Evolutionary conservation across 306 rosid species (phyloP).

Genomic region (Leucaena leucocephala): DNA sequence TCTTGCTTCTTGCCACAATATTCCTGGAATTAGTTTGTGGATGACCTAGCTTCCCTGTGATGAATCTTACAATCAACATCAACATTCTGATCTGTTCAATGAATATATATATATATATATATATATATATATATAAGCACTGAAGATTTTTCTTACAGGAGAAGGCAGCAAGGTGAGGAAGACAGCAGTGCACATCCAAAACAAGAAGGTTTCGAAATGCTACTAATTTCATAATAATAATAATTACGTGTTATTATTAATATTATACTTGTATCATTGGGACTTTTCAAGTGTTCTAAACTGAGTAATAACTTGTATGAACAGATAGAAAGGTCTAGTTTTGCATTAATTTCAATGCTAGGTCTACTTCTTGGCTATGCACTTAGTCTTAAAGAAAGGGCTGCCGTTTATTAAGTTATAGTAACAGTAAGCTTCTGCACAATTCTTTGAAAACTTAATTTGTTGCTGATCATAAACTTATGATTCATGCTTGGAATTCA

Average conservation of each 20-base stretch:
- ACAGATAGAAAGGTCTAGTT: conserved; percentile 36
- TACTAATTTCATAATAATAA: conserved; percentile 19
- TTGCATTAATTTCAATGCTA: conserved; percentile 47
- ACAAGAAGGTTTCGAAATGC: conserved; percentile 46
- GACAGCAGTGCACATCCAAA: conserved; percentile 22
- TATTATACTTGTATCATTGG: neutral
- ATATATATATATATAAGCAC: too few species aligned
- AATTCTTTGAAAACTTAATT: neutral
- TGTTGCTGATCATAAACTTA: conserved; percentile 12
- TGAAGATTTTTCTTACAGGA: conserved; percentile 20
- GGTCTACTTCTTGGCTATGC: conserved; percentile 48
- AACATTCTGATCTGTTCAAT: neutral
- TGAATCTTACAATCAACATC: too few species aligned
- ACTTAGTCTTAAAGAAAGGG: conserved; percentile 35
- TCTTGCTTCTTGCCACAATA: too few species aligned
- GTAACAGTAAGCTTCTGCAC: conserved; percentile 41
- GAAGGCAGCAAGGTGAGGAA: conserved; percentile 39
- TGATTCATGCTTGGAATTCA: neutral
- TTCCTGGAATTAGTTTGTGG: too few species aligned
- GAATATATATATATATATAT: neutral
- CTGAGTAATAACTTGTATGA: conserved; percentile 5
- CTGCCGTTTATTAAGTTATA: neutral
- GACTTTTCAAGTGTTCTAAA: conserved; percentile 22
- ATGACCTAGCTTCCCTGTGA: too few species aligned
- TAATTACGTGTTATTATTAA: neutral